Conservation (phyloP, 352 stramenopile genomes). For the Pythium aristosporum region DNA sequence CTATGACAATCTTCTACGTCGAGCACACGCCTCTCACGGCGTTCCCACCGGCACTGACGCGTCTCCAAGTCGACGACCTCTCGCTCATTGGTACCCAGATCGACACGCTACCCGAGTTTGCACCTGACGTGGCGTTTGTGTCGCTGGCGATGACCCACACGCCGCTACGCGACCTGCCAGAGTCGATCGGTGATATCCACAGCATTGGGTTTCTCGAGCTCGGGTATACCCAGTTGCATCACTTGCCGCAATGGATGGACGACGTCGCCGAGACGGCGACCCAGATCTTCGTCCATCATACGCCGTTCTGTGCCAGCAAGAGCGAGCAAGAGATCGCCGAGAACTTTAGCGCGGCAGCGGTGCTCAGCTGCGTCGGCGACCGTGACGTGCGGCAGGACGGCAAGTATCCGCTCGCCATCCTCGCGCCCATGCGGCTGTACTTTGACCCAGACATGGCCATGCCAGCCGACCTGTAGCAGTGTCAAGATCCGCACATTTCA, state of each 20-base stretch:
- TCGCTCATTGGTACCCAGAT: slow-evolving; percentile 30
- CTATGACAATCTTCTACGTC: slow-evolving; percentile 36
- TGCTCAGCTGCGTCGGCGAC: slow-evolving; percentile 21
- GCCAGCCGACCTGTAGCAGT: too few relatives aligned
- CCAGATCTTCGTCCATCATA: slow-evolving; percentile 30
- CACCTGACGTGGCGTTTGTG: slow-evolving; percentile 7
- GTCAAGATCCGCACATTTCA: too few relatives aligned
- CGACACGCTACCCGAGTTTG: slow-evolving; percentile 13
- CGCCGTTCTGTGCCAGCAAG: slow-evolving; percentile 32
- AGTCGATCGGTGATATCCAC: slow-evolving; percentile 2
- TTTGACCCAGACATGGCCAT: neutral
- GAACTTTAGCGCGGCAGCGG: neutral
- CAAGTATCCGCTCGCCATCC: slow-evolving; percentile 24
- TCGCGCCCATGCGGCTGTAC: slow-evolving; percentile 16
- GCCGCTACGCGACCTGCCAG: slow-evolving; percentile 20
- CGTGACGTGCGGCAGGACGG: slow-evolving; percentile 8
- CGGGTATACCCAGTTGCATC: slow-evolving; percentile 17
- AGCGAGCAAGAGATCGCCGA: slow-evolving; percentile 1
- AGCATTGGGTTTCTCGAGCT: slow-evolving; percentile 26
- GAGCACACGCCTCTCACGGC: slow-evolving; percentile 31
- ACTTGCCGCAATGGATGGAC: slow-evolving; percentile 24
- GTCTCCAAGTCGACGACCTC: slow-evolving; percentile 16
- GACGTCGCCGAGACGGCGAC: slow-evolving; percentile 22
- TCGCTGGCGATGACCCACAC: slow-evolving; percentile 32
- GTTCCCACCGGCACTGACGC: slow-evolving; percentile 31